Percentiles rank a stretch among this genome's conserved stretches.
These are phyloP conservation scores for Ceratocystis huliohia DNA, from an alignment of 2,329 filamentous ascomycete genomes.

Conservation along the genomic window DNA sequence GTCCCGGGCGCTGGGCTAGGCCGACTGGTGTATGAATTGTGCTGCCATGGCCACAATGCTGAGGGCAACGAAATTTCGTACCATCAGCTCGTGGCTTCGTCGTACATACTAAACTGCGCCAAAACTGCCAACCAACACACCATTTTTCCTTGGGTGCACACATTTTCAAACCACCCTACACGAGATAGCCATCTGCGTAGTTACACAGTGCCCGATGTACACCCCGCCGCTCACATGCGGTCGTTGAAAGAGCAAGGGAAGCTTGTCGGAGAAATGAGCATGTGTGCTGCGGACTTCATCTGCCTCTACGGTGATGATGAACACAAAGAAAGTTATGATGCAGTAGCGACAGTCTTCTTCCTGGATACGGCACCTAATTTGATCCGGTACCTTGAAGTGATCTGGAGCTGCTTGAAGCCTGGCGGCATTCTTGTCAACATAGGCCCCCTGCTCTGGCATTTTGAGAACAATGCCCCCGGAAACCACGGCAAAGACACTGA, in stretches of 20 bases:
- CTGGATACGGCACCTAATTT: constrained; percentile 93
- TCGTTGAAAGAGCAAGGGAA: constrained; percentile 11
- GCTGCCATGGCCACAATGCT: constrained; percentile 54
- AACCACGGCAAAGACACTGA: constrained; percentile 42
- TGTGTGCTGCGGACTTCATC: constrained; percentile 88
- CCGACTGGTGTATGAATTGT: constrained; percentile 78
- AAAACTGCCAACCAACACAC: constrained; percentile 48
- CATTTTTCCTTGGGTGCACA: constrained; percentile 74
- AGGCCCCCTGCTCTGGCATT: constrained; percentile 90
- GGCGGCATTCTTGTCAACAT: constrained; percentile 81
- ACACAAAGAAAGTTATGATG: constrained; percentile 56
- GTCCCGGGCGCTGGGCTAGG: constrained; percentile 85
- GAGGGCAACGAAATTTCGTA: constrained; percentile 97
- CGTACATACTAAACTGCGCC: constrained; percentile 60
- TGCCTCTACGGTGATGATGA: constrained; percentile 61
- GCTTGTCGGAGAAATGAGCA: constrained; percentile 60
- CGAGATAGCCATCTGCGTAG: constrained; percentile 62
- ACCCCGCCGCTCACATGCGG: constrained; percentile 48
- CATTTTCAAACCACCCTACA: constrained; percentile 72
- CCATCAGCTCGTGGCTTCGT: constrained; percentile 82
- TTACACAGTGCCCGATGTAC: constrained; percentile 68
- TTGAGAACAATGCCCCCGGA: constrained; percentile 59
- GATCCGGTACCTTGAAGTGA: constrained; percentile 76
- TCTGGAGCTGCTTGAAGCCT: constrained; percentile 60
- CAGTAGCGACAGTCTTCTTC: constrained; percentile 85